phyloP scores from a whole-genome alignment of 768 basidiomycete genomes.

The Heimioporus sp. region DNA sequence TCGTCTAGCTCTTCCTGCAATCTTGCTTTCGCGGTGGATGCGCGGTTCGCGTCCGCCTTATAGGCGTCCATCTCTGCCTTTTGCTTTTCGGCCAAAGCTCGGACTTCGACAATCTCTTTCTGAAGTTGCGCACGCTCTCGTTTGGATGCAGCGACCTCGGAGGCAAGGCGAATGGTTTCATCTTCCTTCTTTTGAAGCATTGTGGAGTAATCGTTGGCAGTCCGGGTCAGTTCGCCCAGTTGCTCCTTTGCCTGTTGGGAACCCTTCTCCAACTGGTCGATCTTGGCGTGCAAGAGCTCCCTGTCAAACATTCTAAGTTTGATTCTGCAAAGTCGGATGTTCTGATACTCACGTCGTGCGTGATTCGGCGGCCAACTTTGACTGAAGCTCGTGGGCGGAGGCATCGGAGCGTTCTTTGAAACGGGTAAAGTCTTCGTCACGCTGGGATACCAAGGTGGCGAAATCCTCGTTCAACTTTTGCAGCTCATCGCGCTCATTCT shows the following conservation, averaged over 20 bases:
- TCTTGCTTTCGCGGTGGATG: constrained; percentile 47
- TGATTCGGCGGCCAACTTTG: constrained; percentile 62
- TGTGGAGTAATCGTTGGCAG: constrained; percentile 69
- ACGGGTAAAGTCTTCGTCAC: constrained; percentile 77
- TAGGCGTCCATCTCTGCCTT: constrained; percentile 60
- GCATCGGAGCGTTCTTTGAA: constrained; percentile 74
- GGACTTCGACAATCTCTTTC: constrained; percentile 65
- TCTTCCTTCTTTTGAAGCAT: constrained; percentile 79
- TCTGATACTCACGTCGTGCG: constrained; percentile 54
- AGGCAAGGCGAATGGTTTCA: constrained; percentile 53
- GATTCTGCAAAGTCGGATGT: background rate
- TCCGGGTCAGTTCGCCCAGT: constrained; percentile 72
- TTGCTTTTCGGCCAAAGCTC: constrained; percentile 64
- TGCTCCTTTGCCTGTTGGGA: constrained; percentile 73
- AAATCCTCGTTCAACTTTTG: constrained; percentile 68
- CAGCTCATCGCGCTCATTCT: constrained; percentile 58
- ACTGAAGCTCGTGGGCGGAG: constrained; percentile 64
- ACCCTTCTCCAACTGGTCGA: constrained; percentile 63
- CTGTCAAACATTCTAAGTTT: constrained; percentile 35
- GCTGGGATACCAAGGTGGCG: constrained; percentile 61
- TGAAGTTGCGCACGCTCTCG: constrained; percentile 51
- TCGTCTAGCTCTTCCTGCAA: constrained; percentile 85
- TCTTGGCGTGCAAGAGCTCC: constrained; percentile 58
- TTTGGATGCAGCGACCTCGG: constrained; percentile 54
- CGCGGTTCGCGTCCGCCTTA: constrained; percentile 51